These are phyloP conservation scores for Ulota crispa DNA, from an alignment of 225 moss, liverwort and hornwort genomes.

Conservation along the genomic window DNA sequence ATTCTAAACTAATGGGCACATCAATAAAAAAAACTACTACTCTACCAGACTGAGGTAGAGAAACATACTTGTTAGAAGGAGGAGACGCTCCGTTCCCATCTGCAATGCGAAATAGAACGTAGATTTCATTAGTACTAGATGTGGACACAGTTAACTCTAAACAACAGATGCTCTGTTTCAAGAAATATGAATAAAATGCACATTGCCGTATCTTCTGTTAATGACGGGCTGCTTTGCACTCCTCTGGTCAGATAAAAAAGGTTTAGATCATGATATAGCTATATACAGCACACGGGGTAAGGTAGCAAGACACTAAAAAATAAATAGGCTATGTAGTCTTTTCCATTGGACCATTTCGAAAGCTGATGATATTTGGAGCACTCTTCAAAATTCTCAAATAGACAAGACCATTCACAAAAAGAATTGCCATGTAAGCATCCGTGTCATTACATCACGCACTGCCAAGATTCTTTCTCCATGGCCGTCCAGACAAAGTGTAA, in stretches of 20 bases:
- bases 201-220: background rate
- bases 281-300: background rate
- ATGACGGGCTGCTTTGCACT: background rate
- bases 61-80: conserved; percentile 42
- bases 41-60: conserved; percentile 12
- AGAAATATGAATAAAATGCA: background rate
- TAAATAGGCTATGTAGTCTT: background rate
- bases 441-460: background rate
- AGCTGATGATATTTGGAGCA: background rate
- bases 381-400: background rate
- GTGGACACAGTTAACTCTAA: background rate
- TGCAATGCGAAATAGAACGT: conserved; percentile 29
- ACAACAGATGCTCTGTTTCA: conserved; percentile 3
- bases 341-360: background rate
- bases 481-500: background rate
- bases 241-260: background rate
- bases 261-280: background rate
- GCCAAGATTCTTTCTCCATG: background rate
- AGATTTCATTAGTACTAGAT: conserved; percentile 19
- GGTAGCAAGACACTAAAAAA: background rate
- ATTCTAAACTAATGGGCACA: background rate
- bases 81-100: conserved; percentile 36
- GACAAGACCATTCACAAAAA: background rate
- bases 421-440: background rate
- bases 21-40: background rate